phyloP scores from a whole-genome alignment of 2,329 filamentous ascomycete genomes.

The Hymenoscyphus fraxineus region DNA sequence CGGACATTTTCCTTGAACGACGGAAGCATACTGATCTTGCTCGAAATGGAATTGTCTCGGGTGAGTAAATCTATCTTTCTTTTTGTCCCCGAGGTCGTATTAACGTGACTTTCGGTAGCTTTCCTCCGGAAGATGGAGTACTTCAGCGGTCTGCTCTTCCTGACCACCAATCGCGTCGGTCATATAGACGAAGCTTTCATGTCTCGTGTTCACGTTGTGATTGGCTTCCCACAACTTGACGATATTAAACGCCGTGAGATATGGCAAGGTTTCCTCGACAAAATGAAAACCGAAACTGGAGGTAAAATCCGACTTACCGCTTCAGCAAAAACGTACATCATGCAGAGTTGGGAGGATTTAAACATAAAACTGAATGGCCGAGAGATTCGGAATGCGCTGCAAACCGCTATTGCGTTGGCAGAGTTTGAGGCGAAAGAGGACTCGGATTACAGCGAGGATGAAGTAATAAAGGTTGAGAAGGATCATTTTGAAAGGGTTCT shows the following conservation, averaged over 20 bases:
- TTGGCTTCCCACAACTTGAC: constrained; percentile 29
- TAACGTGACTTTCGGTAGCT: constrained; percentile 15
- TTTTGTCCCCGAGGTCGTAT: neutral
- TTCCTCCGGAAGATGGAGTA: constrained; percentile 36
- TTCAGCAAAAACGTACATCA: constrained; percentile 9
- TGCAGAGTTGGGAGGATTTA: constrained; percentile 5
- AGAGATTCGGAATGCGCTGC: constrained; percentile 31
- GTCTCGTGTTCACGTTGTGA: constrained; percentile 35
- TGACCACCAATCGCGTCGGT: constrained; percentile 40
- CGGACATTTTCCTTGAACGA: constrained; percentile 45
- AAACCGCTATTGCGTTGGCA: constrained; percentile 5
- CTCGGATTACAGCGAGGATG: neutral
- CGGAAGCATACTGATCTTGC: constrained; percentile 29
- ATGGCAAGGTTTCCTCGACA: constrained; percentile 25
- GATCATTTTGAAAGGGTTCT: constrained; percentile 4
- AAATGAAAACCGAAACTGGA: constrained; percentile 8
- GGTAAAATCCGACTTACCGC: neutral
- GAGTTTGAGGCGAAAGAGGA: neutral
- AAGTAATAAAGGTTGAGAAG: constrained; percentile 3
- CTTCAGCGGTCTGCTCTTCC: constrained; percentile 36
- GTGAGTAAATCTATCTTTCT: neutral
- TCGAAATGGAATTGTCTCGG: constrained; percentile 29
- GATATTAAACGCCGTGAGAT: constrained; percentile 26
- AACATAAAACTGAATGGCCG: constrained; percentile 30
- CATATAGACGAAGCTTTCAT: constrained; percentile 39